Evolutionary conservation across 352 stramenopile genomes (phyloP), one percentile per base, ranked within the genome.

Genomic region (Aphanomyces stellatus): DNA sequence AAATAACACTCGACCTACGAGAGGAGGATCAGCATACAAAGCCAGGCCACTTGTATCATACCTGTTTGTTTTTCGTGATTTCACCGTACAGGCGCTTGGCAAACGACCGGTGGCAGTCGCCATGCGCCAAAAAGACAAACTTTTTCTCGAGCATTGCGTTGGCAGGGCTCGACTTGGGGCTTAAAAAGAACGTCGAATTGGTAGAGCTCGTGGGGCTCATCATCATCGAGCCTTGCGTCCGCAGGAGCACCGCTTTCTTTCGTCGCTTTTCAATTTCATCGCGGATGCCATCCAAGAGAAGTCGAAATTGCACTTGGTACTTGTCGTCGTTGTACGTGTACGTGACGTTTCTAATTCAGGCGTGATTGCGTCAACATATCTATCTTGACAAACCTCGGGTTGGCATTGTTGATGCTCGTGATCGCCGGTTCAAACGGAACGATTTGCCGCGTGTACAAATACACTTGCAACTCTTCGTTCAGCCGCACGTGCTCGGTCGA

Each of bases 51-150:
- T n/a, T 46, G 37, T 46, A n/a, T 13, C 41, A 5, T 46, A 67
- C 60, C 40, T 57, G 30, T 17, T 67, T 59, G 40, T 35, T 55
- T 22, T 49, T 67, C 11, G 60, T 67, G 11, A 93, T 65, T 30
- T 89, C 77, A 17, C 77, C 72, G 53, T 82, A 91, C 28, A 93
- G 64, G 24, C 88, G 85, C 37, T 72, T 71, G 5, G 90, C 83
- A 70, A 94, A 92, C 17, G 67, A 74, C n/a, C 74, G 73, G 59
- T 94, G 83, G 31, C 78, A 77, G 46, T 94, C 82, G 22, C 81
- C 85, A 51, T 92, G 83, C n/a, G 76, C 85, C 35, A 94, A 91
- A 55, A 92, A 94, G 3, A 93, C 82, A 57, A 91, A 93, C 43
- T 90, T 81, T 42, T 88, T 75, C 1, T 83, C 82, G 8, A 65